These are phyloP conservation scores for Pseudopithomyces chartarum DNA, from an alignment of 2,329 filamentous ascomycete species.

Conservation along the genomic window DNA sequence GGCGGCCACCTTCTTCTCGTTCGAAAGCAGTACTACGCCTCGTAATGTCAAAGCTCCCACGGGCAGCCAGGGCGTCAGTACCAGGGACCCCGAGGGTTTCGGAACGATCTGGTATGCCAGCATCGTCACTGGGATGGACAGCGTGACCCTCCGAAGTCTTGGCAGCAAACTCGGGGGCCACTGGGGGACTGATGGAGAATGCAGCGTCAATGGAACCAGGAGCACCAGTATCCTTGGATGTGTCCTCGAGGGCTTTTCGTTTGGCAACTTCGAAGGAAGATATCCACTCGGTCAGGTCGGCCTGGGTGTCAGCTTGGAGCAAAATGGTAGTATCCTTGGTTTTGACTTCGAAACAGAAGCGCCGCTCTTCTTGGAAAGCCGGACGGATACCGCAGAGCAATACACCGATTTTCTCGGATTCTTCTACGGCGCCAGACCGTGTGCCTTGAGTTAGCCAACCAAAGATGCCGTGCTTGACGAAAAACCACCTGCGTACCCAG, in stretches of 20 bases:
- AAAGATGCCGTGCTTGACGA: slow-evolving; percentile 93
- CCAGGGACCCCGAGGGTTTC: slow-evolving; percentile 69
- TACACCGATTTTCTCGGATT: slow-evolving; percentile 95
- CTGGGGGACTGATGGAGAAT: slow-evolving; percentile 88
- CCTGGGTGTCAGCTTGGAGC: slow-evolving; percentile 90
- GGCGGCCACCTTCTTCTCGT: slow-evolving; percentile 71
- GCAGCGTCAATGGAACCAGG: slow-evolving; percentile 68
- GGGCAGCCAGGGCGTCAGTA: slow-evolving; percentile 58
- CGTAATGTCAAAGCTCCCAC: slow-evolving; percentile 75
- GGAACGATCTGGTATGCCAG: slow-evolving; percentile 61
- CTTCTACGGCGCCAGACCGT: slow-evolving; percentile 82
- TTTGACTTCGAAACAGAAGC: slow-evolving; percentile 98
- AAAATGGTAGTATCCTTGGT: slow-evolving; percentile 91
- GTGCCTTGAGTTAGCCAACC: slow-evolving; percentile 87
- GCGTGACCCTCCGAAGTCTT: slow-evolving; percentile 72
- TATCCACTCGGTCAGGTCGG: slow-evolving; percentile 92
- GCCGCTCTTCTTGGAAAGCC: slow-evolving; percentile 86
- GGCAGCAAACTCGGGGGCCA: slow-evolving; percentile 88
- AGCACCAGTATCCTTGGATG: slow-evolving; percentile 56
- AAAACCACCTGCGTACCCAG: slow-evolving; percentile 94
- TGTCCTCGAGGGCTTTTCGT: slow-evolving; percentile 83
- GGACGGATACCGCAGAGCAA: slow-evolving; percentile 91
- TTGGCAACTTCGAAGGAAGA: slow-evolving; percentile 93
- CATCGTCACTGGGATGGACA: slow-evolving; percentile 60
- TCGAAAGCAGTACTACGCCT: slow-evolving; percentile 59